Evolutionary conservation across 805 yeast genomes (phyloP).

Genomic region (Schwanniomyces polymorphus): DNA sequence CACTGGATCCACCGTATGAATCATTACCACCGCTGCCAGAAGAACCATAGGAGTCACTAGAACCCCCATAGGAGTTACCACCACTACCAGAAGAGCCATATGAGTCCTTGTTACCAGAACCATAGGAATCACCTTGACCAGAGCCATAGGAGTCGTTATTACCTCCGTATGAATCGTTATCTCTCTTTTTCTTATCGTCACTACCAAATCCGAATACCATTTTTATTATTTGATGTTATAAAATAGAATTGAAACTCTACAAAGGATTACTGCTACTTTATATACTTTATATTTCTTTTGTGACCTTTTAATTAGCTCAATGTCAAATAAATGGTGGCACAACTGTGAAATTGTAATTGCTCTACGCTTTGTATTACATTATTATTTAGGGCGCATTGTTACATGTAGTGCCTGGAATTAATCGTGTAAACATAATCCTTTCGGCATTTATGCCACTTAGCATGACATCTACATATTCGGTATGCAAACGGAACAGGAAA

Average conservation of each 20-base stretch:
- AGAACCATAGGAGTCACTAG: conserved; percentile 16
- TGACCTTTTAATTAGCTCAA: too few relatives aligned
- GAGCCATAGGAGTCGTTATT: conserved; percentile 11
- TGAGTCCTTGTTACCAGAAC: conserved; percentile 8
- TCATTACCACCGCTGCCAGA: conserved; percentile 11
- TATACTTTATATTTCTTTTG: not conserved
- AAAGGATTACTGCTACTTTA: not conserved
- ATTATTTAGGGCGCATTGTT: not conserved
- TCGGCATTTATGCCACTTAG: not conserved
- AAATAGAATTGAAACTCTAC: not conserved
- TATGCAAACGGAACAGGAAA: not conserved
- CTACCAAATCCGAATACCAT: conserved; percentile 37
- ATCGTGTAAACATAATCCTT: not conserved
- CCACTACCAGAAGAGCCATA: conserved; percentile 11
- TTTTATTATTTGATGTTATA: conserved; percentile 5
- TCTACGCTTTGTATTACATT: not conserved
- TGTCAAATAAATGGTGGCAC: not conserved
- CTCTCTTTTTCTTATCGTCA: conserved; percentile 16
- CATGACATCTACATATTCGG: not conserved
- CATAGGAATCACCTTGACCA: conserved; percentile 12
- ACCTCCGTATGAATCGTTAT: conserved; percentile 4
- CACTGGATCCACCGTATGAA: conserved; percentile 25
- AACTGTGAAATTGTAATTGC: not conserved
- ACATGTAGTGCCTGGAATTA: not conserved
- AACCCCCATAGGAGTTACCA: conserved; percentile 17